phyloP scores from a whole-genome alignment of 2,329 filamentous ascomycete species.

The Colletotrichum neosansevieriae region DNA sequence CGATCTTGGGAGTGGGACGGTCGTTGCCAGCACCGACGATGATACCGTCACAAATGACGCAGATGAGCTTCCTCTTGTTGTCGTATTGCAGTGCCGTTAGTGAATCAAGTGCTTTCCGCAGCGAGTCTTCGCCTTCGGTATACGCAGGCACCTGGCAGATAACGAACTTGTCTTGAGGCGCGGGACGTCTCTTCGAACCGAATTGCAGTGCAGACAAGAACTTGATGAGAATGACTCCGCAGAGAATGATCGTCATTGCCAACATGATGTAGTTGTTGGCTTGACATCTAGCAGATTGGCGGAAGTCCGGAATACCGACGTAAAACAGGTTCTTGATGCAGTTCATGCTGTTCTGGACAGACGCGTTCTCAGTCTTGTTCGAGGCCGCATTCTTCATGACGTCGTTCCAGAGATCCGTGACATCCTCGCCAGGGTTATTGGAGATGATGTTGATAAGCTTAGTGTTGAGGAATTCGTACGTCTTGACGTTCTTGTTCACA shows the following conservation, averaged over 20 bases:
- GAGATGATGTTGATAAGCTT: slow-evolving; percentile 76
- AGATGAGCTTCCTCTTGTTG: slow-evolving; percentile 97
- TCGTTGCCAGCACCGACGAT: slow-evolving; percentile 97
- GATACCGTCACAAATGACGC: slow-evolving; percentile 96
- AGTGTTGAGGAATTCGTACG: slow-evolving; percentile 79
- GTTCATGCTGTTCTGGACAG: slow-evolving; percentile 75
- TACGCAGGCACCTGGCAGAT: slow-evolving; percentile 99
- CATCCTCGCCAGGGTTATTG: slow-evolving; percentile 82
- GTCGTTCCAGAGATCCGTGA: slow-evolving; percentile 74
- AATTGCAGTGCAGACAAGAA: slow-evolving; percentile 95
- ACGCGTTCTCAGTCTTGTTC: slow-evolving; percentile 63
- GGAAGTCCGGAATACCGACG: slow-evolving; percentile 86
- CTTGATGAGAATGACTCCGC: slow-evolving; percentile 83
- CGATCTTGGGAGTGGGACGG: slow-evolving; percentile 95
- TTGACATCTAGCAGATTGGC: slow-evolving; percentile 79
- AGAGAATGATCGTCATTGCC: slow-evolving; percentile 87
- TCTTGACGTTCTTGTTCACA: slow-evolving; percentile 62
- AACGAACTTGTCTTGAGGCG: slow-evolving; percentile 97
- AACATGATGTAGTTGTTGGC: slow-evolving; percentile 93
- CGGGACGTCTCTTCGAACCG: slow-evolving; percentile 88
- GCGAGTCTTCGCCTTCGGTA: slow-evolving; percentile 95
- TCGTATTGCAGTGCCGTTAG: slow-evolving; percentile 95
- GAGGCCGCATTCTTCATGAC: slow-evolving; percentile 60
- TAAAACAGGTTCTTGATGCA: slow-evolving; percentile 90
- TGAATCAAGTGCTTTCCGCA: slow-evolving; percentile 93